Evolutionary conservation across 2,329 filamentous ascomycete genomes (phyloP), one percentile per base, ranked within the genome.

Genomic region (Xylariaceae sp.): DNA sequence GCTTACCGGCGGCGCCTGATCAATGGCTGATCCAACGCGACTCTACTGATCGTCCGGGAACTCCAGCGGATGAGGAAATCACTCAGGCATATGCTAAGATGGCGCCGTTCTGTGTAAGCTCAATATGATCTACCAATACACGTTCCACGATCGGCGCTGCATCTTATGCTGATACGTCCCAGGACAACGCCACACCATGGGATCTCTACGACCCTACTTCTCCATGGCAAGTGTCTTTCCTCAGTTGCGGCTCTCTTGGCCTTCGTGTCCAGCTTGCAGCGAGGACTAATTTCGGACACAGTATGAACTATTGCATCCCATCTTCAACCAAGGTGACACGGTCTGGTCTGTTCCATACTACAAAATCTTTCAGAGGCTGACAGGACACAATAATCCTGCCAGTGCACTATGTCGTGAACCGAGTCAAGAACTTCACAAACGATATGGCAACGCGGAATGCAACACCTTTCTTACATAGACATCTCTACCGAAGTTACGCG

Each of bases 381-480:
- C 22, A 27, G 22, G 22, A 27, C 22, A 27, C 22, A 4, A 27
- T 27, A 4, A 27, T 27, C 22, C 22, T 27, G 22, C 22, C 7
- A 27, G 39, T 62, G 2, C 45, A 63, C 55, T 63, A 61, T 47
- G 45, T 66, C 15, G n/a, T 58, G 11, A 52, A 52, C 39, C 58
- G 58, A 5, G 41, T 66, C 9, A 66, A 65, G 52, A 44, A 40
- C 19, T 67, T 65, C 45, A 45, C 51, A 2, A 43, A 15, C 14
- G 60, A 64, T 36, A 55, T 63, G 33, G 66, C 64, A 5, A 51
- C 49, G 11, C 52, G 48, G n/a, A 66, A 59, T 33, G 41, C 51
- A 19, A 65, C 64, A 1, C 60, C 63, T 9, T 68, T 65, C 42
- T 49, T 68, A 42, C 66, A 68, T 47, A 53, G 51, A 11, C 48